A percentile compares a stretch with the other conserved stretches of the same genome.
Evolutionary conservation across 2,329 filamentous ascomycete species (phyloP).

Genomic region (Penicillium sumatraense): DNA sequence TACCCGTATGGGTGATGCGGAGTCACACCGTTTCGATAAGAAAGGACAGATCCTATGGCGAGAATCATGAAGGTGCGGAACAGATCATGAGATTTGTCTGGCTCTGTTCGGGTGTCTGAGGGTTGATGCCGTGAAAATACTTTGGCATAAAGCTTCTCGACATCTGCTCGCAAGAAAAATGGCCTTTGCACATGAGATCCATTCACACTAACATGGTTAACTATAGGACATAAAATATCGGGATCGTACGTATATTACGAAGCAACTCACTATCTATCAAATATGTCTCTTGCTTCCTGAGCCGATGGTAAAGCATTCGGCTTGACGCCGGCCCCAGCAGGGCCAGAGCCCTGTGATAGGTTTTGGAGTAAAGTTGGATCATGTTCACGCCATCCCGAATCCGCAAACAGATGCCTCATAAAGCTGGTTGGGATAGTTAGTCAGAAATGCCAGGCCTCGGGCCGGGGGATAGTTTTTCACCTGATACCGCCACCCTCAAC

Average conservation of each 20-base stretch:
- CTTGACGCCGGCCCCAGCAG: constrained; percentile 16
- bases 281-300: constrained; percentile 13
- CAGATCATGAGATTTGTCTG: constrained; percentile 33
- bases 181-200: background rate
- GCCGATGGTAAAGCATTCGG: constrained; percentile 18
- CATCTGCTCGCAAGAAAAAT: background rate
- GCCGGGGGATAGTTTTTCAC: constrained; percentile 2
- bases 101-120: constrained; percentile 25
- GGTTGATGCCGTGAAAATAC: background rate
- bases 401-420: constrained; percentile 23
- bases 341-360: constrained; percentile 12
- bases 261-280: constrained; percentile 26
- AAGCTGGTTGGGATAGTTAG: constrained; percentile 12
- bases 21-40: constrained; percentile 36
- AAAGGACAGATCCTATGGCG: constrained; percentile 42
- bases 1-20: constrained; percentile 47
- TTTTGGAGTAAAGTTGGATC: constrained; percentile 23
- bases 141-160: background rate
- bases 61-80: constrained; percentile 46
- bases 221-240: too few relatives aligned
- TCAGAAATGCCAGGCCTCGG: background rate
- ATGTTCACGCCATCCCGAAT: constrained; percentile 23
- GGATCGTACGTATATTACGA: too few relatives aligned
- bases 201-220: background rate
- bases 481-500: constrained; percentile 26